phyloP scores from a whole-genome alignment of 768 basidiomycete genomes.

The Mrakia hoshinonis region DNA sequence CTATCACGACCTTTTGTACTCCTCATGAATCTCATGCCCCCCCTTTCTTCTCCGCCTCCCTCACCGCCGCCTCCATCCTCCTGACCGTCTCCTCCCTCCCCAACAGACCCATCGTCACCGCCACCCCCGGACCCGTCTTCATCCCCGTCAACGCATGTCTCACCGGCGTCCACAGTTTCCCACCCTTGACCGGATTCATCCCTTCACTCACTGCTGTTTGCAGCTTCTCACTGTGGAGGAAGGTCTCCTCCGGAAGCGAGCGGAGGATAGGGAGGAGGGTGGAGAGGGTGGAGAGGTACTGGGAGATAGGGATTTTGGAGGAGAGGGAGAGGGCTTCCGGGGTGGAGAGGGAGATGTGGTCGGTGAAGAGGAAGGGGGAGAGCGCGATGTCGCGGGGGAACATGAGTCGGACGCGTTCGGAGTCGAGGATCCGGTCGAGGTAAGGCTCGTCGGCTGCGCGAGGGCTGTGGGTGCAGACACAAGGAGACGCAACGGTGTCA shows the following conservation, averaged over 20 bases:
- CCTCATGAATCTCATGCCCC: too few species aligned
- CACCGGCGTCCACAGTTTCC: conserved; percentile 60
- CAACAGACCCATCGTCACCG: conserved; percentile 3
- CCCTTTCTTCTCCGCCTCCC: neutral
- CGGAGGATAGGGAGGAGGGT: neutral
- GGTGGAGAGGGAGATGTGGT: conserved; percentile 51
- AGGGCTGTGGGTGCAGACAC: too few species aligned
- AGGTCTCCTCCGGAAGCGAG: neutral
- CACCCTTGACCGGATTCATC: conserved; percentile 39
- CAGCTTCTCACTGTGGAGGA: neutral
- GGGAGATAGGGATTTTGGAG: conserved; percentile 43
- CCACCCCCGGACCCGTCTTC: conserved; percentile 52
- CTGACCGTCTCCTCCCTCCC: conserved; percentile 8
- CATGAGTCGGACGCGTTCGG: conserved; percentile 17
- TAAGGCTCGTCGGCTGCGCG: neutral
- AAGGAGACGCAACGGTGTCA: conserved; percentile 18
- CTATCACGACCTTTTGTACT: too few species aligned
- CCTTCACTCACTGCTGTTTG: neutral
- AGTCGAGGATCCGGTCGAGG: neutral
- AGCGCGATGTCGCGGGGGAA: conserved; percentile 56
- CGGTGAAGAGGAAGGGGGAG: conserved; percentile 69
- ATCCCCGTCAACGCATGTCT: conserved; percentile 71
- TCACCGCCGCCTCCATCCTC: conserved; percentile 14
- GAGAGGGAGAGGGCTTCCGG: conserved; percentile 45
- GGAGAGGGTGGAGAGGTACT: neutral